Evolutionary conservation across 2,329 filamentous ascomycete species (phyloP).

Genomic region (Fusarium burgessii): DNA sequence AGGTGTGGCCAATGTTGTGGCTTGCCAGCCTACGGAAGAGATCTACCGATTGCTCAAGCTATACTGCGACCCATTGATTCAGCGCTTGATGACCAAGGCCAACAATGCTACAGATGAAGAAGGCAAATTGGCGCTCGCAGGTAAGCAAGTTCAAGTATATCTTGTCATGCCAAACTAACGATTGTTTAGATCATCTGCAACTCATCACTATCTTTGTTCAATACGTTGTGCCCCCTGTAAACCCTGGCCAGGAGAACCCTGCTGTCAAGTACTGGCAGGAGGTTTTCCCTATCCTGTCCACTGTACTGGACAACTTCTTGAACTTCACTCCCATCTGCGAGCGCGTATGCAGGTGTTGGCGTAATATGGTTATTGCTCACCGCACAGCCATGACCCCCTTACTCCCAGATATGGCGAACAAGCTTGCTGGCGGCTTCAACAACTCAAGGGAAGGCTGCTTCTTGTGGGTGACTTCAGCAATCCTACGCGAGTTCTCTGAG

Average conservation of each 20-base stretch:
- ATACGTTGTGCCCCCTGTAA: slow-evolving; percentile 78
- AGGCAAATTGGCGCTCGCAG: slow-evolving; percentile 86
- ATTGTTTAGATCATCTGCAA: slow-evolving; percentile 81
- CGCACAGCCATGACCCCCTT: slow-evolving; percentile 88
- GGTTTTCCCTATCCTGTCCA: slow-evolving; percentile 87
- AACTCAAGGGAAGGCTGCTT: slow-evolving; percentile 93
- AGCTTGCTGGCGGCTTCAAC: slow-evolving; percentile 86
- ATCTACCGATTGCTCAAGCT: slow-evolving; percentile 88
- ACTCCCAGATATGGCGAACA: slow-evolving; percentile 86
- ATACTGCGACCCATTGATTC: slow-evolving; percentile 91
- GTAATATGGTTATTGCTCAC: slow-evolving; percentile 97
- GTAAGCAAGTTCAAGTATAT: slow-evolving; percentile 58
- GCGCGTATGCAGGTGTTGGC: slow-evolving; percentile 93
- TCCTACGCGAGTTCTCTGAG: slow-evolving; percentile 94
- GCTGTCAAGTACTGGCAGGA: slow-evolving; percentile 97
- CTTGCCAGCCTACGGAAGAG: slow-evolving; percentile 83
- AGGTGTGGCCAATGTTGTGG: slow-evolving; percentile 91
- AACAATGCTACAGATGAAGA: slow-evolving; percentile 86
- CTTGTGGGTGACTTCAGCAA: slow-evolving; percentile 97
- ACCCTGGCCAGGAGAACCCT: slow-evolving; percentile 80
- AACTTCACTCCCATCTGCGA: slow-evolving; percentile 90
- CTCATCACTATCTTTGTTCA: slow-evolving; percentile 93
- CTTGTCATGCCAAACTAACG: slow-evolving; percentile 31
- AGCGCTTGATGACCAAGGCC: slow-evolving; percentile 86
- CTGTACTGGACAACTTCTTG: slow-evolving; percentile 89